Base-by-base conservation (phyloP, 768 basidiomycete genomes). In the Suillus tomentosus region DNA sequence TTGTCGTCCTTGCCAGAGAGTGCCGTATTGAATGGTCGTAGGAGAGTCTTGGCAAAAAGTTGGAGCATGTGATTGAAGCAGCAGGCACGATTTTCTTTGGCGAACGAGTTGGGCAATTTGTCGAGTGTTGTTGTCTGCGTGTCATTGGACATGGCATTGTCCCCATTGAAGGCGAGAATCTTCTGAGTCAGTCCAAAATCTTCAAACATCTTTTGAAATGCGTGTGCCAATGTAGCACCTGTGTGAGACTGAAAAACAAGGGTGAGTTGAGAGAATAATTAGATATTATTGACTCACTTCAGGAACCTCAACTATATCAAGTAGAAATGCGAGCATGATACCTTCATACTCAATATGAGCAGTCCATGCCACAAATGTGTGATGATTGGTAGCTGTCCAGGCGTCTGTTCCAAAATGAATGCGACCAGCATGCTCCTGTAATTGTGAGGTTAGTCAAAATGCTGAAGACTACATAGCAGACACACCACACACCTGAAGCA, bases 371-470 rank as follows among this genome's bases (percentile, higher is more conserved):
- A 76, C 64, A 59, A 72, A 76, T 1, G 74, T 71, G 0, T 66
- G 60, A 40, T 78, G 77, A 62, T 79, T 79, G 0, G 76, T 70
- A 1, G 74, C 75, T 0, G 74, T 77, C 78, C 77, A 80, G 0
- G 71, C 69, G 64, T 79, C n/a, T n/a, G n/a, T n/a, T n/a, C n/a
- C n/a, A n/a, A n/a, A n/a, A n/a, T n/a, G n/a, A n/a, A n/a, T n/a
- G 74, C 0, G 75, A 75, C 1, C 73, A 3, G 65, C 42, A 57
- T 75, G 71, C 7, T 70, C 65, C 73, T 73, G 37, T 36, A 39
- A 60, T 60, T 42, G 51, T 42, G 42, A 42, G 42, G 42, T 42
- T 42, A 17, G 42, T 42, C 42, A 42, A 42, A 42, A 17, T 42
- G 42, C 42, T 42, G 42, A 42, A 42, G 42, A 42, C 42, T 42